Evolutionary conservation across 2,329 filamentous ascomycete species (phyloP).

Genomic region (Arthrobotrys sinensis): DNA sequence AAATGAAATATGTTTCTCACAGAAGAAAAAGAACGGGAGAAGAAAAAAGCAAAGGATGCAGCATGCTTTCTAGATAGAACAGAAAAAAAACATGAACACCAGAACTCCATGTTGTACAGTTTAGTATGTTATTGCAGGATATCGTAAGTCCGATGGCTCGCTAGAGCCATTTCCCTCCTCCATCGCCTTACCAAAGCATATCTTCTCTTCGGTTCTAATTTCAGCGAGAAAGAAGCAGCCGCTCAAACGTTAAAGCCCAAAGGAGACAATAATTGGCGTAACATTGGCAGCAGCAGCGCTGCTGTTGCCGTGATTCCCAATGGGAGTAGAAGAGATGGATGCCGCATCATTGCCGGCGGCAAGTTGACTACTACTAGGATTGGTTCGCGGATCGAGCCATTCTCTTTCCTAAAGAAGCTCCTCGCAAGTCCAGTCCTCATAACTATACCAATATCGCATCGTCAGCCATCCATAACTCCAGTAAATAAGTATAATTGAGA

Average conservation of each 20-base stretch:
- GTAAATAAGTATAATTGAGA: not conserved
- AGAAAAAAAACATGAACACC: constrained; percentile 24
- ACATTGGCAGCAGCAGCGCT: not conserved
- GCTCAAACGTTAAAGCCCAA: not conserved
- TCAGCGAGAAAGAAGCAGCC: not conserved
- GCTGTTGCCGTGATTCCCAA: not conserved
- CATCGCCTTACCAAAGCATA: not conserved
- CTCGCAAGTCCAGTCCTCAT: constrained; percentile 99
- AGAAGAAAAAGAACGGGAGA: not conserved
- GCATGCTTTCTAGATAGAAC: constrained; percentile 13
- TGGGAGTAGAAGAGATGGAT: not conserved
- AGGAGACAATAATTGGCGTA: not conserved
- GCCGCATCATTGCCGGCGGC: not conserved
- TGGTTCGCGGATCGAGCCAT: constrained; percentile 19
- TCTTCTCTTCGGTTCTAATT: not conserved
- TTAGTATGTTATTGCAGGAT: not conserved
- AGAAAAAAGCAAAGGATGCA: constrained; percentile 1
- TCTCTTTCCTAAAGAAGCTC: constrained; percentile 74
- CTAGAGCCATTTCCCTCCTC: not conserved
- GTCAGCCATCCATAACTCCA: not conserved
- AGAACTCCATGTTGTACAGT: constrained; percentile 41
- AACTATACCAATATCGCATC: constrained; percentile 72
- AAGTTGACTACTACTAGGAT: not conserved
- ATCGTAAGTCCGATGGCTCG: constrained; percentile 1
- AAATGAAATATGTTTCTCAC: constrained; percentile 14